A percentile compares a stretch with the other conserved stretches of the same genome.
Evolutionary conservation across 768 basidiomycete species (phyloP).

Genomic region (Paxillus involutus): DNA sequence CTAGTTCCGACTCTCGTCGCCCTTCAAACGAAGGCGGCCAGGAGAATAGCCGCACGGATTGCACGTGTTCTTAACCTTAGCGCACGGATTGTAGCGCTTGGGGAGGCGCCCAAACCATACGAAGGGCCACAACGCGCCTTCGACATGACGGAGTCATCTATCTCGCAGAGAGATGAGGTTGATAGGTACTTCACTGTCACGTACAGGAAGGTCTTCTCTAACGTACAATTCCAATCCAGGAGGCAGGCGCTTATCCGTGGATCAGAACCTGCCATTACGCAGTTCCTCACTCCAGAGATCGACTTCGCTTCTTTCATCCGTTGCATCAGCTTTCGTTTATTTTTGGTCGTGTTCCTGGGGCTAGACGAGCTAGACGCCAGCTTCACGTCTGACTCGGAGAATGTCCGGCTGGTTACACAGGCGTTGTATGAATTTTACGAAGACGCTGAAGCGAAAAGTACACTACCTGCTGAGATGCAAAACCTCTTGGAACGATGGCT

Average conservation of each 20-base stretch:
- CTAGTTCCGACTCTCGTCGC: conserved; percentile 1
- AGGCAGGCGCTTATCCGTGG: conserved; percentile 14
- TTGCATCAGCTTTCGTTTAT: conserved; percentile 40
- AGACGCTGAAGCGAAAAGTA: conserved; percentile 21
- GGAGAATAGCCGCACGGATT: conserved; percentile 2
- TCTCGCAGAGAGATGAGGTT: conserved; percentile 1
- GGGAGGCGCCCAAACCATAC: conserved; percentile 8
- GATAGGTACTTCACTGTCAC: conserved; percentile 15
- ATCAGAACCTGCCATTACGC: conserved; percentile 8
- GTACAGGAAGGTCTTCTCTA: background rate
- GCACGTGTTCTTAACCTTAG: conserved; percentile 14
- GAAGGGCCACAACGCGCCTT: conserved; percentile 2
- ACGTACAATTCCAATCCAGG: conserved; percentile 7
- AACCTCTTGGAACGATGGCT: conserved; percentile 40
- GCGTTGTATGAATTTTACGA: conserved; percentile 47
- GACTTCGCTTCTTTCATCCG: conserved; percentile 44
- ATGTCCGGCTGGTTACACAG: conserved; percentile 37
- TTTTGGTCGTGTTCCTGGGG: conserved; percentile 43
- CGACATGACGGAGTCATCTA: conserved; percentile 6
- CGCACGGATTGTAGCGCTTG: background rate
- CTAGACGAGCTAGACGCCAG: conserved; percentile 30
- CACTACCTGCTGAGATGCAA: conserved; percentile 36
- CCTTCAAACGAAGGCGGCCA: background rate
- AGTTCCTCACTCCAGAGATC: conserved; percentile 11
- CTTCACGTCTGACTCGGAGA: conserved; percentile 10